Evolutionary conservation across 352 stramenopile species (phyloP).

Genomic region (Aphanomyces cochlioides): DNA sequence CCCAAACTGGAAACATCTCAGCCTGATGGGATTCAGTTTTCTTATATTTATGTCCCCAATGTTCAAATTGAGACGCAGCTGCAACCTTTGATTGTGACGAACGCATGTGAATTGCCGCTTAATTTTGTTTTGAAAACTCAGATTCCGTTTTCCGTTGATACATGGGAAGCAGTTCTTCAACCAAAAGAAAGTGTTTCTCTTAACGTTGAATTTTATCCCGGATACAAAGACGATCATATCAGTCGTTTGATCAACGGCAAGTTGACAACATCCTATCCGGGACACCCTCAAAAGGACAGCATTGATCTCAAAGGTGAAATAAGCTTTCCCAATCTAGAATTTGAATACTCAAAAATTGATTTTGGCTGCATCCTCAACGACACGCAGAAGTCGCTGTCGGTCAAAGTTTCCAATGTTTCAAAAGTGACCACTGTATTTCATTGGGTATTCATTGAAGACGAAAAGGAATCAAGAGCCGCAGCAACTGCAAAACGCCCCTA

Average conservation of each 20-base stretch:
- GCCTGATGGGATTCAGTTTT: slow-evolving; percentile 63
- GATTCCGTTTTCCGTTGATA: slow-evolving; percentile 89
- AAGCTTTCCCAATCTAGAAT: slow-evolving; percentile 92
- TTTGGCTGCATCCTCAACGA: slow-evolving; percentile 96
- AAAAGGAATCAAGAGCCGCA: slow-evolving; percentile 52
- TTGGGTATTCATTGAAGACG: slow-evolving; percentile 94
- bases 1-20: slow-evolving; percentile 79
- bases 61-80: slow-evolving; percentile 58
- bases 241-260: slow-evolving; percentile 85
- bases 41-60: slow-evolving; percentile 82
- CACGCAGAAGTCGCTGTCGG: slow-evolving; percentile 85
- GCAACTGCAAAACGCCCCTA: slow-evolving; percentile 75
- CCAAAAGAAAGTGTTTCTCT: slow-evolving; percentile 75
- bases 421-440: slow-evolving; percentile 85
- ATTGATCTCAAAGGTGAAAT: slow-evolving; percentile 89
- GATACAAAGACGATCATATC: slow-evolving; percentile 88
- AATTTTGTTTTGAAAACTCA: slow-evolving; percentile 88
- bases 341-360: slow-evolving; percentile 87
- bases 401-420: slow-evolving; percentile 88
- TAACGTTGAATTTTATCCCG: slow-evolving; percentile 91
- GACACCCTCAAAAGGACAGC: slow-evolving; percentile 88
- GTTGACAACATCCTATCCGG: slow-evolving; percentile 77
- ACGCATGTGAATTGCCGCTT: slow-evolving; percentile 84
- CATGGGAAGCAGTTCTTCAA: slow-evolving; percentile 83
- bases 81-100: slow-evolving; percentile 79